Evolutionary conservation across 2,329 filamentous ascomycete genomes (phyloP).

Genomic region (Cadophora gregata): DNA sequence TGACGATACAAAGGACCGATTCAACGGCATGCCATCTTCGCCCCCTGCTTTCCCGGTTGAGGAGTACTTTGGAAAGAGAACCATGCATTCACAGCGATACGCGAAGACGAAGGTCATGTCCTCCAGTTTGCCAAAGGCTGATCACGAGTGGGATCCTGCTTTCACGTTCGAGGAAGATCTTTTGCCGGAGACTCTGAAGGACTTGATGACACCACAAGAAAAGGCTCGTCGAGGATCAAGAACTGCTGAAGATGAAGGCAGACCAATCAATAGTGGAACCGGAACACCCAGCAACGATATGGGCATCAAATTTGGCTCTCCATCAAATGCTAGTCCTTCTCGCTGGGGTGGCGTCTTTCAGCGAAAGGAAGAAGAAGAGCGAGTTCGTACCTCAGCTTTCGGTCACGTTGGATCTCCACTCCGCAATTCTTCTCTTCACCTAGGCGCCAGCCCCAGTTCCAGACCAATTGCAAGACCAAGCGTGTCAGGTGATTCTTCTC

Average conservation of each 20-base stretch:
- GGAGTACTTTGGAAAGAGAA: slow-evolving; percentile 72
- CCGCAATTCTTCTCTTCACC: slow-evolving; percentile 66
- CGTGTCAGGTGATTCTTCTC: slow-evolving; percentile 41
- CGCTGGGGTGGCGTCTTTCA: slow-evolving; percentile 67
- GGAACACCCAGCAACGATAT: slow-evolving; percentile 50
- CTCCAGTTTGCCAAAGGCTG: slow-evolving; percentile 69
- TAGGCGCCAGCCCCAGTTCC: slow-evolving; percentile 52
- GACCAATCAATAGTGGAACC: slow-evolving; percentile 49
- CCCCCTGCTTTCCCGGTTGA: slow-evolving; percentile 50
- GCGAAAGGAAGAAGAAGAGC: slow-evolving; percentile 56
- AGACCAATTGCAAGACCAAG: slow-evolving; percentile 49
- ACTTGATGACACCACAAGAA: slow-evolving; percentile 70
- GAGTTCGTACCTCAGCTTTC: slow-evolving; percentile 59
- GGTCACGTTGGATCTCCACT: slow-evolving; percentile 71
- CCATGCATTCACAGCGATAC: slow-evolving; percentile 73
- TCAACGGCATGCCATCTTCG: slow-evolving; percentile 55
- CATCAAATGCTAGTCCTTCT: slow-evolving; percentile 62
- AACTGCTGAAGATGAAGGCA: slow-evolving; percentile 58
- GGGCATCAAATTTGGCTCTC: slow-evolving; percentile 64
- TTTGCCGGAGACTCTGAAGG: slow-evolving; percentile 74
- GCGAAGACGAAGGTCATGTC: slow-evolving; percentile 71
- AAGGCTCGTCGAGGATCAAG: slow-evolving; percentile 69
- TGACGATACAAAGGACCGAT: slow-evolving; percentile 63
- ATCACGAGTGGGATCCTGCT: slow-evolving; percentile 67
- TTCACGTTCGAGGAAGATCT: slow-evolving; percentile 91